Percentiles rank a stretch among this genome's conserved stretches.
Conservation (phyloP, 1,284 basidiomycete species). For the Cutaneotrichosporon cavernicola region DNA sequence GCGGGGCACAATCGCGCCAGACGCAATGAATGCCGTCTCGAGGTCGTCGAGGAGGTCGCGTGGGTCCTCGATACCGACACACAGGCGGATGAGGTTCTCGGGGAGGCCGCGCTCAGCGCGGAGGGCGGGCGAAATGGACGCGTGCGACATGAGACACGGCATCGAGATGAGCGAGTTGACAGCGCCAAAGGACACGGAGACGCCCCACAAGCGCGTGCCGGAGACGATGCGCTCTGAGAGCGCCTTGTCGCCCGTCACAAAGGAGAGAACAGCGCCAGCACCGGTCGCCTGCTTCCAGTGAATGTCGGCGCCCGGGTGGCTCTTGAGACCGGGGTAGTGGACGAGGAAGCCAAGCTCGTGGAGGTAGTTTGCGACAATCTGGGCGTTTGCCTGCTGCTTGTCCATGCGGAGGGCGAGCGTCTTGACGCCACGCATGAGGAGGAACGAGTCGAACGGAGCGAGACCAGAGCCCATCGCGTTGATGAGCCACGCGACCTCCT, state of each 20-base stretch:
- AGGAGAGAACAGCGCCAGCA: slow-evolving; percentile 90
- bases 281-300: slow-evolving; percentile 87
- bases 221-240: slow-evolving; percentile 91
- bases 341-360: slow-evolving; percentile 84
- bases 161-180: slow-evolving; percentile 98
- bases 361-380: slow-evolving; percentile 84
- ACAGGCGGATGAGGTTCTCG: slow-evolving; percentile 95
- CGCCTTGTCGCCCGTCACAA: slow-evolving; percentile 87
- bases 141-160: slow-evolving; percentile 97
- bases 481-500: slow-evolving; percentile 87
- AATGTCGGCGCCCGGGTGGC: slow-evolving; percentile 79
- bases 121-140: slow-evolving; percentile 91
- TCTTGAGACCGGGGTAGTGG: slow-evolving; percentile 85
- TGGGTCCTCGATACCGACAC: slow-evolving; percentile 96
- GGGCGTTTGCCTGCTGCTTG: slow-evolving; percentile 81
- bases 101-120: slow-evolving; percentile 91
- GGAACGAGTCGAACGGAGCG: slow-evolving; percentile 92
- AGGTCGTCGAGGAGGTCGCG: slow-evolving; percentile 92
- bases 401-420: slow-evolving; percentile 97
- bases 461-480: slow-evolving; percentile 98
- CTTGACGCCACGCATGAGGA: slow-evolving; percentile 92
- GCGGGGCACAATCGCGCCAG: slow-evolving; percentile 70
- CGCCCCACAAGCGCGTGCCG: slow-evolving; percentile 90
- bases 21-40: slow-evolving; percentile 83
- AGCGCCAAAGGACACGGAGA: slow-evolving; percentile 95